Evolutionary conservation across 306 rosid genomes (phyloP), one percentile per base, ranked within the genome.

Genomic region (Astragalus membranaceus): DNA sequence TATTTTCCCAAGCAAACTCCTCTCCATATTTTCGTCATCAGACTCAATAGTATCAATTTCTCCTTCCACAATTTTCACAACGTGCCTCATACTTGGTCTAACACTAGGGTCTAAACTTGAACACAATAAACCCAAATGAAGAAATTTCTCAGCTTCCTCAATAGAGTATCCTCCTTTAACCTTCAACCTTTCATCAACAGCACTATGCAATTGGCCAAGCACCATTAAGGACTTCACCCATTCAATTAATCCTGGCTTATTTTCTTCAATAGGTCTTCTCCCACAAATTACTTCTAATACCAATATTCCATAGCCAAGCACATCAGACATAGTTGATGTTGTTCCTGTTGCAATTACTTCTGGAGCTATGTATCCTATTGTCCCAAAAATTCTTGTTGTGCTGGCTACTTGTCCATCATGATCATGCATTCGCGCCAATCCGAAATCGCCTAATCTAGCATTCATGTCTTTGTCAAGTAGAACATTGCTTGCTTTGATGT

Each of bases 31-130:
- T 10, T 83, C 81, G 39, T 70, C 75, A 5, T 64, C 35, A 57
- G 33, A 70, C 54, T 70, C 81, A 6, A 37, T 5, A 0, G 6
- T 6, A 67, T 37, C 42, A 55, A 32, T 39, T 63, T 44, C 44
- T 66, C 69, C 78, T 66, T 83, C 91, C 79, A 90, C 46, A 4
- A 75, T 37, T 61, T 83, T 82, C 70, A 82, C 73, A 32, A 86
- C 88, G 58, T 88, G 86, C 61, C 81, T 80, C 81, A 90, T 90
- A 35, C 84, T 79, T 67, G 94, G 95, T 75, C 96, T 83, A 8
- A 53, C 35, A 54, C 46, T 33, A 15, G 92, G 86, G 7, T 86
- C 92, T 11, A 64, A 59, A 73, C 78, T 61, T 12, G 86, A 83
- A 82, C 94, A 88, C 12, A 76, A 65, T 80, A 90, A 76, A 44